phyloP scores from a whole-genome alignment of 345 rosid genomes.

The Diplotaxis tenuifolia region DNA sequence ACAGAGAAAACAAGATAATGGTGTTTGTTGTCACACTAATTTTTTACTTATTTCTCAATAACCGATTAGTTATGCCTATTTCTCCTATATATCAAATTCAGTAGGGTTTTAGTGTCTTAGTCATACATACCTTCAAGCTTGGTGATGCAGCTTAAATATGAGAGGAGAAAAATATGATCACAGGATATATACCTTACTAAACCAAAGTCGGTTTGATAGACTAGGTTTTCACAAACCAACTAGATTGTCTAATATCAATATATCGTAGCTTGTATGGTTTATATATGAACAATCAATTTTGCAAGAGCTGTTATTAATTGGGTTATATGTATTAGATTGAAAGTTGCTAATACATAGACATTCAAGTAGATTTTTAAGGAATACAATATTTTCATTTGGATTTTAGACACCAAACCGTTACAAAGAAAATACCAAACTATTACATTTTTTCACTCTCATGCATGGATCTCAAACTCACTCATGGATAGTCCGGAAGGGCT shows the following conservation, averaged over 20 bases:
- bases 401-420: background rate
- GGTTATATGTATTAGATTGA: constrained; percentile 21
- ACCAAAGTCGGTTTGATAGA: no score
- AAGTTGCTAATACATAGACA: constrained; percentile 19
- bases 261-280: no score
- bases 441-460: background rate
- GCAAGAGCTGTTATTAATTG: constrained; percentile 6
- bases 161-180: no score
- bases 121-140: no score
- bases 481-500: constrained; percentile 62
- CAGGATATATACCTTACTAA: no score
- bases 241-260: no score
- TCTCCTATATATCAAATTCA: background rate
- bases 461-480: constrained; percentile 22
- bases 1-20: background rate
- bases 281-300: constrained; percentile 16
- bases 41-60: background rate
- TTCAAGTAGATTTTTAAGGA: constrained; percentile 4
- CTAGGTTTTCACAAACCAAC: no score
- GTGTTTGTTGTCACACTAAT: background rate
- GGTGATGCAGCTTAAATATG: no score
- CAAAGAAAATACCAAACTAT: constrained; percentile 17
- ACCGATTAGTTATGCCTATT: background rate
- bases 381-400: background rate
- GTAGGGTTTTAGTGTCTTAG: no score